Evolutionary conservation across 495 filamentous ascomycete species (phyloP), one percentile per base, ranked within the genome.

Genomic region (Aspergillus nanangensis): DNA sequence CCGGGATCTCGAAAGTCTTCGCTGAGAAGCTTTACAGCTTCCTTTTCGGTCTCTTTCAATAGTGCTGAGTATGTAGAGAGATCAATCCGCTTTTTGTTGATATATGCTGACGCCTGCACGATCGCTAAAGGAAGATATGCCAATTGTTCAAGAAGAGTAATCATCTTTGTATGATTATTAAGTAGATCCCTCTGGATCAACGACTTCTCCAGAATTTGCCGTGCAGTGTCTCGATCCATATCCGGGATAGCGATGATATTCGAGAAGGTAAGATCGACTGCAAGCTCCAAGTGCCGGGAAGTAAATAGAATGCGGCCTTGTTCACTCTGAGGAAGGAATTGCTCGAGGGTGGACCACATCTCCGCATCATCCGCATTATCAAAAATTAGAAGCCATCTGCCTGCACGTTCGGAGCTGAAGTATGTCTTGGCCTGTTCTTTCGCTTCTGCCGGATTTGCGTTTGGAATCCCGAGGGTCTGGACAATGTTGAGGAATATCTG

Each of bases 91-190:
- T 67, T 75, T 45, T 66, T 57, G 38, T 63, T 63, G 14, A 80
- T 75, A 46, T 69, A 79, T 11, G 72, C 63, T 9, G 69, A 59
- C 8, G 75, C 75, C 50, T 78, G 74, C 20, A 53, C 58, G 22
- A 78, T 59, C 5, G 76, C 75, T 9, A 80, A 60, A 5, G 74
- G 74, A 9, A 76, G n/a, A n/a, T n/a, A n/a, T n/a, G n/a, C 58
- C 17, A 79, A 58, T 15, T 58, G 45, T 35, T 62, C 39, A 1
- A 75, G 56, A 19, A 79, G n/a, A n/a, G n/a, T n/a, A n/a, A n/a
- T 60, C 11, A 13, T 34, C 11, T 34, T 46, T 9, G 56, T 24
- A 13, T 56, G 36, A 21, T 11, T 29, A 33, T 58, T 37, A 35
- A 67, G 56, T 4, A 60, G 41, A 19, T 54, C 43, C 38, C 58